Evolutionary conservation across 306 rosid genomes (phyloP), one percentile per base, ranked within the genome.

Genomic region (Luffa aegyptiaca): DNA sequence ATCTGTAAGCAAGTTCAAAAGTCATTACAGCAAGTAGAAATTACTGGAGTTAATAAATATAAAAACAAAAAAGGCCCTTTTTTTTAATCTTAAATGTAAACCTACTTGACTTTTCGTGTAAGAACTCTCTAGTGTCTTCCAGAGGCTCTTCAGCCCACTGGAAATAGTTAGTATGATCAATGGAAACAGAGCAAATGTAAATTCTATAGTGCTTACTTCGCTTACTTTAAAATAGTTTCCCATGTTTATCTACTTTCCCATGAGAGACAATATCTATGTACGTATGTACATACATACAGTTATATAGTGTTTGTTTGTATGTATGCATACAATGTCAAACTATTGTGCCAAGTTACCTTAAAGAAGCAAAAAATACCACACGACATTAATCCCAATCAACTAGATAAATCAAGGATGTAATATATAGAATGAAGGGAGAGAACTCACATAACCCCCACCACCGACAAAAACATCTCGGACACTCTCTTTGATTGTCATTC

Each of bases 401-500:
- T 55, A 51, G 59, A 75, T 17, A 33, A 75, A 62, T 75, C 13
- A 7, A 78, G 73, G 56, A 66, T 85, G 80, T 18, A 41, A 66
- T 74, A 84, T 63, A 72, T 78, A 76, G 46, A 74, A 63, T 49
- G 42, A 72, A 13, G 64, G 4, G 80, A 80, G 85, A 83, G 68
- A 57, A 89, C 99, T 91, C 90, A 96, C 99, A 85, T 86, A 93
- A 82, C 84, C 98, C 59, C 98, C 92, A 44, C 94, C 99, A 72
- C 97, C 98, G 57, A 96, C 82, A 55, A 96, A 92, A 80, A 96
- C 94, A 84, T 96, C 99, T 5, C 96, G 94, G 57, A 96, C 94
- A 71, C 99, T 96, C 85, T 96, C 98, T 85, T 90, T 88, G 70
- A 96, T 84, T 64, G 99, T 91, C 99, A 96, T 96, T 80, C 97